These are phyloP conservation scores for Sordariomycetes sp. DNA, from an alignment of 2,329 filamentous ascomycete genomes.

Conservation along the genomic window DNA sequence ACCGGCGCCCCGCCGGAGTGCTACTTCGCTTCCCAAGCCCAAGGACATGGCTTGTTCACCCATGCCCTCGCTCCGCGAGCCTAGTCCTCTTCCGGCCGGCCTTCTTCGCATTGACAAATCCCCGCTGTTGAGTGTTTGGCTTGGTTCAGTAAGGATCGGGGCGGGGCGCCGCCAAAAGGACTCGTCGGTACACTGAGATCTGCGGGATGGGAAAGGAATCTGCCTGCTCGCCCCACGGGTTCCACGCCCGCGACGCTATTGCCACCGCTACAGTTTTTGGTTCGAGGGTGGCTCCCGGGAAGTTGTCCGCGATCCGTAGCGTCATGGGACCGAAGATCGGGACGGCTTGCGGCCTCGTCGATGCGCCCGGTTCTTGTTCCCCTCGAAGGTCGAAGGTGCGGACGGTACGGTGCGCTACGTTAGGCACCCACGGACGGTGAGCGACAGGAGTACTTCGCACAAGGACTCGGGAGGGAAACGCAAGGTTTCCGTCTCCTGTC, in stretches of 20 bases:
- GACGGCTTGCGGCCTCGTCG: not conserved
- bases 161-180: too few species aligned
- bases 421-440: too few species aligned
- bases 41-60: constrained; percentile 5
- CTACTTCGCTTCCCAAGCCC: constrained; percentile 1
- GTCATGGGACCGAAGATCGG: not conserved
- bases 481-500: not conserved
- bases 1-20: not conserved
- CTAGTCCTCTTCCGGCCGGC: not conserved
- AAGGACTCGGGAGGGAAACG: not conserved
- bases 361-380: not conserved
- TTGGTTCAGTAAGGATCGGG: not conserved
- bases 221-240: too few species aligned
- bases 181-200: not conserved
- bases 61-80: not conserved
- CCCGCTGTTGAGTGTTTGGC: not conserved
- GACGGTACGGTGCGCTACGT: not conserved
- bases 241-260: not conserved
- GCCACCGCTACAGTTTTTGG: not conserved
- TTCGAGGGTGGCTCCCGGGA: not conserved
- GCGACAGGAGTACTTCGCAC: not conserved
- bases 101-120: not conserved
- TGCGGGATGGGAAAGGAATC: too few species aligned
- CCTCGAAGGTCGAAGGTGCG: not conserved
- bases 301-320: not conserved